Evolutionary conservation across 2,329 filamentous ascomycete species (phyloP).

Genomic region (Penicillium expansum): DNA sequence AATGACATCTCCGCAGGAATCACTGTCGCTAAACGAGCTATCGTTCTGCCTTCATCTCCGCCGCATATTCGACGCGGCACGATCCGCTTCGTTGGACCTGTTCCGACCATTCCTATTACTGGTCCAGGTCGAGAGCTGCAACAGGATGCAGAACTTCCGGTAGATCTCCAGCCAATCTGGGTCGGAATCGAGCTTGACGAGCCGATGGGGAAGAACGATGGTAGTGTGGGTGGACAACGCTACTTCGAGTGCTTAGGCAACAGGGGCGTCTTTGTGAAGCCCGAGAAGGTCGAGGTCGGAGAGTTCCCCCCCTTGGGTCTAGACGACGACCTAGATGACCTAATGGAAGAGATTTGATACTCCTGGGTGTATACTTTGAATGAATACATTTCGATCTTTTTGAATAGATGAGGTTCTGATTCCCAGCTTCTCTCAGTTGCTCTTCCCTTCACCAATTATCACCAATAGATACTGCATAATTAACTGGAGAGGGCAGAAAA

Average conservation of each 20-base stretch:
- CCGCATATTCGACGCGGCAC: slow-evolving; percentile 46
- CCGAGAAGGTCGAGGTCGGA: slow-evolving; percentile 61
- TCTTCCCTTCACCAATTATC: slow-evolving; percentile 9
- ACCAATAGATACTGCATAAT: slow-evolving; percentile 5
- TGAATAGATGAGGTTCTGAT: slow-evolving; percentile 4
- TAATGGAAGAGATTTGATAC: slow-evolving; percentile 54
- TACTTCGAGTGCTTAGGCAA: slow-evolving; percentile 56
- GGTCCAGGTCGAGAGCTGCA: slow-evolving; percentile 26
- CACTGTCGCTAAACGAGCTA: slow-evolving; percentile 42
- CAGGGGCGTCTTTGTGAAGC: slow-evolving; percentile 60
- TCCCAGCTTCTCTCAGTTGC: neutral
- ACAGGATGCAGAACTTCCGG: slow-evolving; percentile 19
- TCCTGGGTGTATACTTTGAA: slow-evolving; percentile 20
- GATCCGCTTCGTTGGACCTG: slow-evolving; percentile 43
- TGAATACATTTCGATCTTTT: slow-evolving; percentile 2
- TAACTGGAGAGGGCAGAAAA: neutral
- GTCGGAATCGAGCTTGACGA: slow-evolving; percentile 62
- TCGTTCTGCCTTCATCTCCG: slow-evolving; percentile 42
- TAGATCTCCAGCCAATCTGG: slow-evolving; percentile 46
- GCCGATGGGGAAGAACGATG: slow-evolving; percentile 65
- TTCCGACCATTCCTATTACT: slow-evolving; percentile 39
- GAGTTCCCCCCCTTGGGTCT: slow-evolving; percentile 53
- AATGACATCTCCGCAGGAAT: slow-evolving; percentile 37
- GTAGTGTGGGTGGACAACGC: slow-evolving; percentile 48
- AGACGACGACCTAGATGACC: slow-evolving; percentile 54